Base-by-base conservation (phyloP, 345 rosid species). In the Gossypium stocksii region DNA sequence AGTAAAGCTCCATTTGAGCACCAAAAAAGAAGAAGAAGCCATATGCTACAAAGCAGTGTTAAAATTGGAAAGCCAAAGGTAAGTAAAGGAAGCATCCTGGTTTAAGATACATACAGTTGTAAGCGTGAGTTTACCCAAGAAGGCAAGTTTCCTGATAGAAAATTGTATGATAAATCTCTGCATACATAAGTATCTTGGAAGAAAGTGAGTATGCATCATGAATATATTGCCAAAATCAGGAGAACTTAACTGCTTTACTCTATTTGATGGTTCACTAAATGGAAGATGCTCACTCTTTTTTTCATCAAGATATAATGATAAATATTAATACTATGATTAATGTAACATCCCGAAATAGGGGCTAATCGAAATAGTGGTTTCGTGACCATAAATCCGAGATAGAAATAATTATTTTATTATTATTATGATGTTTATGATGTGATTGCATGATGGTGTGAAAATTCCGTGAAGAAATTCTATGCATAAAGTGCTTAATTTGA, bases 131-230 rank as follows among this genome's bases (percentile, higher is more conserved):
- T 25, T 71, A 81, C 61, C 85, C 80, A 84, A 10, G 82, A 64
- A 7, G 85, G 87, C 59, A 84, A 76, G 23, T 51, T 49, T 74
- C 85, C 85, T 17, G 75, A 59, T 38, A 84, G 82, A 15, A 58
- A 65, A 76, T 84, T 84, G 77, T 75, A 80, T 7, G 87, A 84
- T 56, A 84, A 67, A 71, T 84, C 85, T 76, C 87, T 84, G 87
- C 80, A 74, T 14, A 20, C 29, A 29, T 38, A 46, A 56, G 17
- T 38, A 53, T 7, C 53, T 70, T 19, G 6, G 27, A 17, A 17
- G 7, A 29, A 70, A 29, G 61, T n/a, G 48, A 52, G 60, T 69
- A 8, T 4, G 25, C 12, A 34, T 51, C 11, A 38, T 19, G 29
- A 54, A n/a, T 4, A 49, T 41, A 20, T 49, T 46, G 27, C 72